These are phyloP conservation scores for Anisodus acutangulus DNA, from an alignment of 257 asterid species.

Conservation along the genomic window DNA sequence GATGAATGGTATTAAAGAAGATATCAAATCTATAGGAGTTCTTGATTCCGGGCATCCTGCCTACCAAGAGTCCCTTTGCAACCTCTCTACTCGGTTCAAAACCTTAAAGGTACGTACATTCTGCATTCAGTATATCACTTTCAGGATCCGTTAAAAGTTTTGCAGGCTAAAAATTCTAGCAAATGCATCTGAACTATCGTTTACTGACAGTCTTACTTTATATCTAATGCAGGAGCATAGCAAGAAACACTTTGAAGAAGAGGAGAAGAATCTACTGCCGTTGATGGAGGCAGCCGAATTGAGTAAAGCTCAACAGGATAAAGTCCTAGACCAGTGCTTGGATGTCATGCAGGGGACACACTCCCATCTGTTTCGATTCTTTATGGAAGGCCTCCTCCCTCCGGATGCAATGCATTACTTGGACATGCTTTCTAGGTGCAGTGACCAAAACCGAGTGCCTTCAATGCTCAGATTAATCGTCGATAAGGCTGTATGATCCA, in stretches of 20 bases:
- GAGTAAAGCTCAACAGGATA: conserved; percentile 68
- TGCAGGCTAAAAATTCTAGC: not conserved
- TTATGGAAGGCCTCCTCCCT: conserved; percentile 87
- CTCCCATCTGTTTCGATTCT: conserved; percentile 69
- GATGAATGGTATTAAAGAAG: conserved; percentile 98
- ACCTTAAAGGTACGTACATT: conserved; percentile 66
- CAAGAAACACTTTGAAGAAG: conserved; percentile 80
- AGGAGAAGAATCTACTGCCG: conserved; percentile 84
- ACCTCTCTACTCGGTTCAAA: conserved; percentile 69
- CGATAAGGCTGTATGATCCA: conserved; percentile 40
- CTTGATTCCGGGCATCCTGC: conserved; percentile 77
- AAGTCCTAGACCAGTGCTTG: conserved; percentile 70
- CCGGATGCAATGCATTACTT: conserved; percentile 93
- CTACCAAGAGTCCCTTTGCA: conserved; percentile 73
- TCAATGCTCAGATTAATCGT: conserved; percentile 79
- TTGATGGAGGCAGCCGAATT: conserved; percentile 89
- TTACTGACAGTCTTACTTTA: not conserved
- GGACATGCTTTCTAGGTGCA: conserved; percentile 69
- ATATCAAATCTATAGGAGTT: conserved; percentile 87
- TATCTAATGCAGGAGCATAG: conserved; percentile 61
- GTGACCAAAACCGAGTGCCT: conserved; percentile 68
- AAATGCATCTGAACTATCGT: not conserved
- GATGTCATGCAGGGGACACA: conserved; percentile 92
- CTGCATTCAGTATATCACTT: not conserved
- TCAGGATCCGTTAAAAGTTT: not conserved